Evolutionary conservation across 805 yeast species (phyloP), one percentile per base, ranked within the genome.

Genomic region (Pichia occidentalis): DNA sequence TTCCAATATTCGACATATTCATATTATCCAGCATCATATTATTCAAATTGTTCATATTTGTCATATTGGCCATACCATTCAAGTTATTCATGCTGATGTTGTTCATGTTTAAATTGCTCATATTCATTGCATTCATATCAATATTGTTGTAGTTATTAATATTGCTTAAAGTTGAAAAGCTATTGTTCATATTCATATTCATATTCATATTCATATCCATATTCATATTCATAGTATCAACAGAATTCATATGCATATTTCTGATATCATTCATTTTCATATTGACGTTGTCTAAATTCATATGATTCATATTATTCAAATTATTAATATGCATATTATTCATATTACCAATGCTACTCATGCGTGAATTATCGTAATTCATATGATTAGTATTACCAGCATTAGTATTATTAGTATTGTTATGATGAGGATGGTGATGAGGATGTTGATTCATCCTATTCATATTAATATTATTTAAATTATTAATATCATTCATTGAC

Each of bases 201-300:
- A 23, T 23, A 7, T 11, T 17, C 4, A 14, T 5, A 13, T 23
- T 36, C 34, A 36, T 29, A n/a, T 23, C 27, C 28, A 36, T 23
- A 18, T 36, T 29, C 18, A 36, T 24, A 20, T 13, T 20, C 11
- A 27, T 12, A 33, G 19, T 14, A 22, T 24, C 20, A 25, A 27
- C 25, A 12, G 23, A 9, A 12, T 38, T 32, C 32, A 28, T 33
- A 18, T 37, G 24, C 33, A 39, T 27, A 13, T 36, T 35, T 20
- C 17, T 31, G 23, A 29, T 42, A 16, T 37, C 32, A 13, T 32
- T 35, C 17, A 37, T 27, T 18, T 28, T 19, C 4, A 20, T 13
- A n/a, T 13, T n/a, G 9, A 13, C 27, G 7, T 10, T 14, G 17
- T 7, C 12, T 2, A 14, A 6, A n/a, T 16, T 8, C 32, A 29